Base-by-base conservation (phyloP, 75 land plant species). In the Selaginella tamariscina region DNA sequence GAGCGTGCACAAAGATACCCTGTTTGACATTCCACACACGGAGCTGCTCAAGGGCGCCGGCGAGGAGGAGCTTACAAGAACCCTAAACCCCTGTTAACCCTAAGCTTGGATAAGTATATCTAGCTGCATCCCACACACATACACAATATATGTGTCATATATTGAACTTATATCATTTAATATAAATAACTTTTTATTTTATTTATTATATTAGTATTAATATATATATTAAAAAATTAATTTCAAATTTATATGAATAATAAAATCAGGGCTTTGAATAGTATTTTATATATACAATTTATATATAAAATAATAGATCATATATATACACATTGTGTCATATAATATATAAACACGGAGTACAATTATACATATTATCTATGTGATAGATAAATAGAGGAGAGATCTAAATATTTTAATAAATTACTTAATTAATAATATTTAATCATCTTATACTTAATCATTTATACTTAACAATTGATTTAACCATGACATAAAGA, bases 1-100 rank as follows among this genome's bases (percentile, higher is more conserved):
- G 82, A 31, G 72, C 68, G 57, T 80, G 84, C 54, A 77, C 64
- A 66, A 83, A 81, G 22, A 72, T 28, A 28, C 87, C 89, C 78
- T 86, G 83, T 31, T 85, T 83, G 30, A 87, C 83, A 65, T 95
- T 77, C 99, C 99, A 95, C 15, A 91, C 78, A 29, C 68, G 55
- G 31, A 91, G 54, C 55, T 76, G 67, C 76, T 95, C 99, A 29
- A 95, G 78, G 1, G 97, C 92, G 54, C 93, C 85, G 27, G 85
- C 73, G 0, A 95, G 68, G 27, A 95, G 68, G 62, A 77, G 80
- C 67, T 84, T 84, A 26, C 97, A 39, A 39, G 15, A 39, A 39
- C 49, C 49, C 49, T 39, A 39, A 39, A 39, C 49, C 49, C 49
- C 15, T 39, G 5, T 39, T 39, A 39, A 39, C 5, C 49, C 5